phyloP scores from a whole-genome alignment of 2,329 filamentous ascomycete species.

The Lachnellula arida region DNA sequence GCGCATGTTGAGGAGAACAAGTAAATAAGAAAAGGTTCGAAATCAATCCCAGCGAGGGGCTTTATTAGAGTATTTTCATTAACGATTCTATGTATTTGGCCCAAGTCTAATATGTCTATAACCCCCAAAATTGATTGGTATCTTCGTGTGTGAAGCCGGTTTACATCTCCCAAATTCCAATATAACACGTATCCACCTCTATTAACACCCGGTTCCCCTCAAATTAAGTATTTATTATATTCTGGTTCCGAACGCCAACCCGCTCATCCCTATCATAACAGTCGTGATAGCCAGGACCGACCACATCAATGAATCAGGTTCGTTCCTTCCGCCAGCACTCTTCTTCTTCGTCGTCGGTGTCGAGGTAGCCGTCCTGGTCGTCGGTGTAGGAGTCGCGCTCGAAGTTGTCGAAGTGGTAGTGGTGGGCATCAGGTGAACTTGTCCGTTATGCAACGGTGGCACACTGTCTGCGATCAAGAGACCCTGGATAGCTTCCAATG shows the following conservation, averaged over 20 bases:
- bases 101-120: too few species aligned
- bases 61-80: too few species aligned
- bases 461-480: conserved; percentile 43
- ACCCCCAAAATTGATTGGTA: too few species aligned
- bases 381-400: conserved; percentile 6
- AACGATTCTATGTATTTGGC: too few species aligned
- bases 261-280: not conserved
- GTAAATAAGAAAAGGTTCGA: too few species aligned
- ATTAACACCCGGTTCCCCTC: too few species aligned
- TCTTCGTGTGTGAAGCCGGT: too few species aligned
- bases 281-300: not conserved
- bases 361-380: not conserved
- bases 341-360: conserved; percentile 13
- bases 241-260: not conserved
- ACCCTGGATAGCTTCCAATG: conserved; percentile 58
- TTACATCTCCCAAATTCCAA: too few species aligned
- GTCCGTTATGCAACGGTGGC: conserved; percentile 34
- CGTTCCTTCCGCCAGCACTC: not conserved
- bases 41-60: too few species aligned
- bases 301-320: not conserved
- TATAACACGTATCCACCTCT: too few species aligned
- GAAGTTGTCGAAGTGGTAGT: conserved; percentile 1
- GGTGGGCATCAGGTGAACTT: conserved; percentile 17
- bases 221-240: not conserved
- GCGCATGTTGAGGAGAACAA: too few species aligned